Evolutionary conservation across 2,329 filamentous ascomycete genomes (phyloP).

Genomic region (Furcasterigmium furcatum): DNA sequence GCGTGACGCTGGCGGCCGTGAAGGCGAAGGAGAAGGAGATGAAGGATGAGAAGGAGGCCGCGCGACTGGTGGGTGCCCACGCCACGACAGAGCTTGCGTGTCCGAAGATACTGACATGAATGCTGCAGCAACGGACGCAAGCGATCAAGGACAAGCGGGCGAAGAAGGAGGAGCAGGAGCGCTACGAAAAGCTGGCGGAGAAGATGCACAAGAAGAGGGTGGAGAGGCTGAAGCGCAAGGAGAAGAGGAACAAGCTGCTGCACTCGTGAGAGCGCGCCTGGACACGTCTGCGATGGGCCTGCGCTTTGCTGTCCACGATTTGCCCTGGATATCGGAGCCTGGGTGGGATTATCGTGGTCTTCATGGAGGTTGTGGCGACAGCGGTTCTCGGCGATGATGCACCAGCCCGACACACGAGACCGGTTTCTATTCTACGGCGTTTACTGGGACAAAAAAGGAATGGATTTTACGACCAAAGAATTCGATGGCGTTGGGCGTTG

Average conservation of each 20-base stretch:
- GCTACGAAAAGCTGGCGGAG: slow-evolving; percentile 90
- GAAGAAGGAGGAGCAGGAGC: slow-evolving; percentile 88
- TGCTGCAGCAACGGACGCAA: slow-evolving; percentile 65
- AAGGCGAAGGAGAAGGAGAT: slow-evolving; percentile 95
- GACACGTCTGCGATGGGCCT: no score
- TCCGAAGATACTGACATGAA: not conserved
- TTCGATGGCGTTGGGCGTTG: no score
- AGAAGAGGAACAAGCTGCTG: slow-evolving; percentile 90
- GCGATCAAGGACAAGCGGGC: slow-evolving; percentile 80
- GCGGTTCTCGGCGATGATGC: no score
- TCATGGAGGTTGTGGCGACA: no score
- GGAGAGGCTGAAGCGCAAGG: slow-evolving; percentile 87
- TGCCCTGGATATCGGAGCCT: no score
- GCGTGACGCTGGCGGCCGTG: slow-evolving; percentile 67
- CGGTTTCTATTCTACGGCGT: no score
- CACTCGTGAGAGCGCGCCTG: slow-evolving; percentile 54
- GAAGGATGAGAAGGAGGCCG: slow-evolving; percentile 93
- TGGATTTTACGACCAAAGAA: no score
- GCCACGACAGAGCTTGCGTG: slow-evolving; percentile 1
- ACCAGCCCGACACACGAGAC: no score
- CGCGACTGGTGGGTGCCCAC: slow-evolving; percentile 63
- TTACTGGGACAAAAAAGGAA: no score
- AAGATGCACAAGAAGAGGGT: slow-evolving; percentile 98
- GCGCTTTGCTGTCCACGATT: no score
- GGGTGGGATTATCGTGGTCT: no score